A percentile compares a stretch with the other conserved stretches of the same genome.
Conservation (phyloP, 2,329 filamentous ascomycete species). For the Grosmannia clavigera region DNA sequence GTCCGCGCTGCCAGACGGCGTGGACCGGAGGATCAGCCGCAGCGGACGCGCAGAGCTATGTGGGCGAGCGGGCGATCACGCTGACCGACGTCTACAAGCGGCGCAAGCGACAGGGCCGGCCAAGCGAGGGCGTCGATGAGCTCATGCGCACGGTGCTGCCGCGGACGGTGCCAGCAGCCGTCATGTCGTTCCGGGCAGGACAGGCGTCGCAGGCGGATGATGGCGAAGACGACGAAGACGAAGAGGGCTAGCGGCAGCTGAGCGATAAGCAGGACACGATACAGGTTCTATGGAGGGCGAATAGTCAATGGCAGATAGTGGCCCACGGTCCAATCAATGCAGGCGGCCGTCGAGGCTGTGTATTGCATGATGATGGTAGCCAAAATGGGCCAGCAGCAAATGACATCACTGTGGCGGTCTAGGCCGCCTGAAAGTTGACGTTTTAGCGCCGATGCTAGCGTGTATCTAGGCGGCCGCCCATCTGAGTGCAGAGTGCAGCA, state of each 20-base stretch:
- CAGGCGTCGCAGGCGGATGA: conserved; percentile 11
- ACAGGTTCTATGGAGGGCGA: background rate
- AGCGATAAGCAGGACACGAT: background rate
- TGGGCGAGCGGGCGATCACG: conserved; percentile 46
- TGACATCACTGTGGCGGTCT: conserved; percentile 7
- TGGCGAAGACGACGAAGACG: conserved; percentile 11
- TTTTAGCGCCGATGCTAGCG: background rate
- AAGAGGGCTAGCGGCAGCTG: conserved; percentile 13
- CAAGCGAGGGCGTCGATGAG: conserved; percentile 22
- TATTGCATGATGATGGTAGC: background rate
- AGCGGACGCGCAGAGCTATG: conserved; percentile 27
- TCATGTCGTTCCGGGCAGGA: conserved; percentile 14
- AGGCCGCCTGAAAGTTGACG: background rate
- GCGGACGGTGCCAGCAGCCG: background rate
- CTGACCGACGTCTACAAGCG: conserved; percentile 36
- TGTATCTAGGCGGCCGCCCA: conserved; percentile 1
- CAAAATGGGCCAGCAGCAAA: background rate
- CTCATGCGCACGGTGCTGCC: conserved; percentile 18
- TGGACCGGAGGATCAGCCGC: conserved; percentile 26
- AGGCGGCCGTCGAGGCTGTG: background rate
- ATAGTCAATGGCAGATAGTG: background rate
- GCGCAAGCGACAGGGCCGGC: conserved; percentile 24
- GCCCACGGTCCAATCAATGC: background rate
- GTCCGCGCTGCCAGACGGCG: conserved; percentile 44
- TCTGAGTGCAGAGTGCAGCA: background rate